Base-by-base conservation (phyloP, 2,329 filamentous ascomycete species). In the Pseudogymnoascus sp. region DNA sequence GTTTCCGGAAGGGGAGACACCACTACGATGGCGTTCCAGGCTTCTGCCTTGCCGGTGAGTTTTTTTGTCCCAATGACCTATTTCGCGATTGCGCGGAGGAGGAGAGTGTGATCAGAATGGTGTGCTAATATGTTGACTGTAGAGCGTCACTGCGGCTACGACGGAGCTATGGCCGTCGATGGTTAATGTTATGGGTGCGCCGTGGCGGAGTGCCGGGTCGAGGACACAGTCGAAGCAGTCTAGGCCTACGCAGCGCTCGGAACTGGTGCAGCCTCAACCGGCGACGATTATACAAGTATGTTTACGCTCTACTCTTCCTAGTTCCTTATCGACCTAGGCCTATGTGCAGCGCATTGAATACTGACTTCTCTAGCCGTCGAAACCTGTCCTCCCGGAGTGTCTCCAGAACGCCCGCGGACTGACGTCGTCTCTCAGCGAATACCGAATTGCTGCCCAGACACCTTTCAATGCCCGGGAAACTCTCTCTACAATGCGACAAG, bases 131-230 rank as follows among this genome's bases (percentile, higher is more conserved):
- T 22, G 19, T 52, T 22, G 5, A 7, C 6, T 36, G 3, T 66
- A 84, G 80, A 78, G 76, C 64, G 71, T 81, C 59, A 71, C 73
- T 55, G 72, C 73, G n/a, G 72, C 72, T 61, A 73, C 74, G 41
- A 74, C 76, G 36, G 76, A 78, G 66, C 64, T 78, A 59, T 78
- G 75, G 76, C 76, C 77, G 45, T 75, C 73, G 25, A 71, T 79
- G 67, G 75, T 74, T 58, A 77, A 69, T 63, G 64, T 73, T 60
- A 66, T 78, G 49, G 67, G 69, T 45, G 68, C 71, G 63, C 74
- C 75, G 25, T 74, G 72, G 72, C 76, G 72, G 64, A 67, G 67
- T 52, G 61, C 71, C 61, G 70, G 70, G 30, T 69, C 65, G 60
- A 64, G 65, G 49, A 42, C 49, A 45, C 63, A 65, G 39, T 63